Evolutionary conservation across 257 asterid species (phyloP).

Genomic region (Solanum stenotomum): DNA sequence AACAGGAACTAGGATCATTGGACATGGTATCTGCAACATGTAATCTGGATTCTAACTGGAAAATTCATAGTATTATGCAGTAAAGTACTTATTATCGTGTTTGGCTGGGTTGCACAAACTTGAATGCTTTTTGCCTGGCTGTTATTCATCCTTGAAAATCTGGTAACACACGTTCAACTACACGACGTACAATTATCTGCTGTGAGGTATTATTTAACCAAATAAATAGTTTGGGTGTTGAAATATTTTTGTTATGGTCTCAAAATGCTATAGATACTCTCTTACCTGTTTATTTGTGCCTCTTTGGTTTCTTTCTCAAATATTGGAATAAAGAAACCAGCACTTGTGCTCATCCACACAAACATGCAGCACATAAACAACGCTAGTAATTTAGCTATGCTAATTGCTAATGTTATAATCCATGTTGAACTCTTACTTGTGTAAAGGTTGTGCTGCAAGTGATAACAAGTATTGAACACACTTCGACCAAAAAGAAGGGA

Average conservation of each 20-base stretch:
- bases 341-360: not conserved
- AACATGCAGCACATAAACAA: not conserved
- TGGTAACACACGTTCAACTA: not conserved
- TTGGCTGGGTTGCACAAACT: not conserved
- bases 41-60: not conserved
- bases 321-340: not conserved
- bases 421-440: not conserved
- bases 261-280: not conserved
- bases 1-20: not conserved
- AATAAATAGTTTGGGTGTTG: not conserved
- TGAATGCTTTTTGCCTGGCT: not conserved
- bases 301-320: not conserved
- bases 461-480: too few relatives aligned
- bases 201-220: not conserved
- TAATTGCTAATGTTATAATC: not conserved
- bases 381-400: not conserved
- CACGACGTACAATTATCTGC: not conserved
- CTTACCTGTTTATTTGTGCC: not conserved
- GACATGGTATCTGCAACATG: not conserved
- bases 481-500: not conserved
- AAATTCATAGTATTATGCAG: not conserved
- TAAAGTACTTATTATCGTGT: not conserved
- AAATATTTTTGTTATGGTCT: not conserved
- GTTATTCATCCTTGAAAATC: not conserved
- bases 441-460: not conserved